Evolutionary conservation across 225 moss, liverwort and hornwort genomes (phyloP).

Genomic region (Anthoceros angustus): DNA sequence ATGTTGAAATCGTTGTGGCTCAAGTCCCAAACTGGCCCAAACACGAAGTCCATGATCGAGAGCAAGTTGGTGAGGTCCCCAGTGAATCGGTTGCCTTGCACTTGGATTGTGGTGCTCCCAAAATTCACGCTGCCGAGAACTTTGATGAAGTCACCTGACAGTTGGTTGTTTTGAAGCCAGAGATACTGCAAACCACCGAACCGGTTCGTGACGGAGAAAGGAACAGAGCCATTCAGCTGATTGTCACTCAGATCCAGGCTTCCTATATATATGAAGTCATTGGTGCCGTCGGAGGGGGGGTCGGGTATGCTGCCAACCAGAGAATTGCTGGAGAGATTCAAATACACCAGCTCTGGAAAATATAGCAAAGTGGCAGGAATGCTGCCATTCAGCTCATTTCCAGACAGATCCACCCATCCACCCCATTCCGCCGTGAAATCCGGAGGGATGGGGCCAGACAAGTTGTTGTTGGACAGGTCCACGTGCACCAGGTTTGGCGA

Average conservation of each 20-base stretch:
- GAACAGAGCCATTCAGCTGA: conserved; percentile 8
- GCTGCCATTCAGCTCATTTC: background rate
- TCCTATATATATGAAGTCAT: background rate
- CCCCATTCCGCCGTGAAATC: background rate
- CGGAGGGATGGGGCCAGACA: conserved; percentile 6
- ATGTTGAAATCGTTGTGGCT: conserved; percentile 9
- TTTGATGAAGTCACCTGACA: conserved; percentile 6
- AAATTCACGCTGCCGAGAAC: background rate
- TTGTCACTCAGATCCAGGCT: conserved; percentile 9
- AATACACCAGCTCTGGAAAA: background rate
- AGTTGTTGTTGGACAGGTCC: conserved; percentile 2
- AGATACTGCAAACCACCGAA: background rate
- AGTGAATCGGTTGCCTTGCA: conserved; percentile 7
- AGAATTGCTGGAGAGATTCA: conserved; percentile 6
- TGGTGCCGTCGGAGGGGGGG: fast-evolving
- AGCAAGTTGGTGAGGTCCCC: conserved; percentile 10
- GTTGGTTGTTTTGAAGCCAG: conserved; percentile 3
- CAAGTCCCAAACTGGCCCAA: background rate
- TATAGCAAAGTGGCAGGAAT: background rate
- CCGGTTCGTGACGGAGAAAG: no score
- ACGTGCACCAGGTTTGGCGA: background rate
- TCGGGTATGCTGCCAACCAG: conserved; percentile 3
- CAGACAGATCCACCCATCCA: background rate
- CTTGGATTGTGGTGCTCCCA: background rate
- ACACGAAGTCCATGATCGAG: background rate